Evolutionary conservation across 1,139 yeast genomes (phyloP), one percentile per base, ranked within the genome.

Genomic region (Pichia sp.): DNA sequence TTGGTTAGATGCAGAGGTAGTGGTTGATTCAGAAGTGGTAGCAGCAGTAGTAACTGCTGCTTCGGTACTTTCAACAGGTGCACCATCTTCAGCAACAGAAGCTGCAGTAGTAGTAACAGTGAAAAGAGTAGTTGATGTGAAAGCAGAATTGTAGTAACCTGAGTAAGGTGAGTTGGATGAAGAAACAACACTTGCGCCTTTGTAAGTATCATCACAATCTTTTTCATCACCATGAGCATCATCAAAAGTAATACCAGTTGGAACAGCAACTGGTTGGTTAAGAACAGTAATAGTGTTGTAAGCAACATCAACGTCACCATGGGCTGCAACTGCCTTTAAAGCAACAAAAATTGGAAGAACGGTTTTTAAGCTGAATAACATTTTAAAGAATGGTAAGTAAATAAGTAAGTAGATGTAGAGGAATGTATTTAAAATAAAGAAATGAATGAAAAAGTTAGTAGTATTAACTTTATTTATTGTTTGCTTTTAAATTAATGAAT

Each of bases 301-400:
- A n/a, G 28, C 46, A 31, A 45, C 36, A 43, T 50, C 30, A 39
- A 33, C 25, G 27, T 36, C 51, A 10, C 50, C 27, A 29, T 29
- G 42, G 9, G 36, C 41, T 22, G 27, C 31, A 30, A 39, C 22
- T 8, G 45, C 8, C 19, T 51, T 30, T 25, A 49, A 28, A 19
- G 38, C 10, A 42, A 44, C 47, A 9, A 36, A 19, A n/a, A 46
- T 30, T 25, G 45, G 43, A 47, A 49, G 22, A 34, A 53, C 42
- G 13, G 56, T 46, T 30, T 48, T 46, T 13, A 46, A 43, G 46
- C 29, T 49, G 27, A 49, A 42, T 49, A 45, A 42, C 52, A 49
- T 49, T 45, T 33, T 42, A 19, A 19, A 19, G 19, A 25, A 6
- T 19, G 22, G 38, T n/a, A 34, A 38, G 10, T 19, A 9, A 13